Conservation (phyloP, 345 rosid genomes). For the Gossypium australe region DNA sequence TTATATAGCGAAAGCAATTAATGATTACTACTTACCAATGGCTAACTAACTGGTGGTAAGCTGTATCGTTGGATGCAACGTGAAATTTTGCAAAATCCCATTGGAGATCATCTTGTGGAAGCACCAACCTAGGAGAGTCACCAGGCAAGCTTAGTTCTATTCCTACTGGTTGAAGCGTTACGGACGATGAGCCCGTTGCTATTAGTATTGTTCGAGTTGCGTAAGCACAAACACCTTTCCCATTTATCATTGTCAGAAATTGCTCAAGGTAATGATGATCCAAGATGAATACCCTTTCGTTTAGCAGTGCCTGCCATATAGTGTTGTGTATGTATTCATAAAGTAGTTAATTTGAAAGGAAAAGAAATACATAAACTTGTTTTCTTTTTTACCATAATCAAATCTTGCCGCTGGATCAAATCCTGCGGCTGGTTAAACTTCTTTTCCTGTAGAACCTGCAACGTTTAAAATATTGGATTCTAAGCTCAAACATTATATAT, state of each 20-base stretch:
- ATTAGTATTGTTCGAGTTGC: slow-evolving; percentile 51
- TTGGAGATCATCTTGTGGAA: not conserved
- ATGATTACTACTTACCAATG: slow-evolving; percentile 42
- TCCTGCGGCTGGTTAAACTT: no score
- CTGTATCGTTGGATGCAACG: slow-evolving; percentile 57
- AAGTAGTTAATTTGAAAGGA: no score
- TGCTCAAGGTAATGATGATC: slow-evolving; percentile 65
- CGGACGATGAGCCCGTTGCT: no score
- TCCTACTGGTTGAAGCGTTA: slow-evolving; percentile 39
- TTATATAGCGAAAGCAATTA: not conserved
- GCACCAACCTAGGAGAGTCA: not conserved
- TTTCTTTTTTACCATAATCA: no score
- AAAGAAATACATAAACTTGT: no score
- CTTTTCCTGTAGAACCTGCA: no score
- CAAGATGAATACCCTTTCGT: slow-evolving; percentile 41
- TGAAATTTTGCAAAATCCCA: slow-evolving; percentile 64
- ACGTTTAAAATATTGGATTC: no score
- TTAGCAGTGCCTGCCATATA: not conserved
- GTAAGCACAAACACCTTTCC: slow-evolving; percentile 38
- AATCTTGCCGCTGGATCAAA: no score
- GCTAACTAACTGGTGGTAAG: slow-evolving; percentile 50
- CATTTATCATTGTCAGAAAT: slow-evolving; percentile 35
- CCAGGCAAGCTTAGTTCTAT: slow-evolving; percentile 52
- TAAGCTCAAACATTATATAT: no score
- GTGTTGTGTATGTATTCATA: no score